Conservation (phyloP, 441 rosid species). For the Arabidopsis hybrid region DNA sequence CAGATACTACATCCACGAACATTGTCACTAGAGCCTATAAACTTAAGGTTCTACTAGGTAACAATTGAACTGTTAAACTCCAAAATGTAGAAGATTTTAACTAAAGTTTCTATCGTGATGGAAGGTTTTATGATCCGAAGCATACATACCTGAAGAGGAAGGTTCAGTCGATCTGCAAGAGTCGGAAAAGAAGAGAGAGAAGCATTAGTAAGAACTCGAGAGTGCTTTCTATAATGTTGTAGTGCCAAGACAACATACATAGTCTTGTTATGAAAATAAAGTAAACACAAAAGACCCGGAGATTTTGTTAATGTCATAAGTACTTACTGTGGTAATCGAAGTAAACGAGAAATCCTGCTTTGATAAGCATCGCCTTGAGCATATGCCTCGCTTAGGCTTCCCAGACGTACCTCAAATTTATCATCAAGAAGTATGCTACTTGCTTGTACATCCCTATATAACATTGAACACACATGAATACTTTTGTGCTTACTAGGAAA, state of each 20-base stretch:
- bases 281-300: neutral
- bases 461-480: slow-evolving; percentile 30
- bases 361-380: slow-evolving; percentile 83
- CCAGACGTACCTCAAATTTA: slow-evolving; percentile 94
- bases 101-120: neutral
- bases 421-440: slow-evolving; percentile 99
- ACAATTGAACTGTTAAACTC: neutral
- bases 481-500: neutral
- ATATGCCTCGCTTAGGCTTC: slow-evolving; percentile 84
- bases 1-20: neutral
- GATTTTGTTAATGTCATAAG: slow-evolving; percentile 10
- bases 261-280: neutral
- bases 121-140: slow-evolving; percentile 15
- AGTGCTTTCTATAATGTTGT: neutral
- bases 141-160: slow-evolving; percentile 68
- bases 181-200: slow-evolving; percentile 34
- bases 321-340: slow-evolving; percentile 89
- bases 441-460: slow-evolving; percentile 91
- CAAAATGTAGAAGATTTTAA: neutral
- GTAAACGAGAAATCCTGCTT: slow-evolving; percentile 76
- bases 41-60: slow-evolving; percentile 1
- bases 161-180: slow-evolving; percentile 77
- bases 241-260: slow-evolving; percentile 8
- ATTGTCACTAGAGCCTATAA: neutral
- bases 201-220: slow-evolving; percentile 31